A percentile compares a stretch with the other conserved stretches of the same genome.
Evolutionary conservation across 805 yeast genomes (phyloP).

Genomic region (Komagataella mondaviorum): DNA sequence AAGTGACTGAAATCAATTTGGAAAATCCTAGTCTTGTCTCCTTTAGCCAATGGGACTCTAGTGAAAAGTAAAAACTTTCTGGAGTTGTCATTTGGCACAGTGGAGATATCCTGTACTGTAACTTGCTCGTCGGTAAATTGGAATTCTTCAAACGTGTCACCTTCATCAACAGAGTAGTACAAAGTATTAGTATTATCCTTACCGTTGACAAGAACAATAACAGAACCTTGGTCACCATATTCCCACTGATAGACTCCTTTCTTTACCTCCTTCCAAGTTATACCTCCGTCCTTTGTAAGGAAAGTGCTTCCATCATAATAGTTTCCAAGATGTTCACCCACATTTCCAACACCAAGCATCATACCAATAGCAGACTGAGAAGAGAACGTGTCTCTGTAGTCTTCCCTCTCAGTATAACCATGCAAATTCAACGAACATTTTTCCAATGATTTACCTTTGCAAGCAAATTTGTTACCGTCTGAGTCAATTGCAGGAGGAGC

Average conservation of each 20-base stretch:
- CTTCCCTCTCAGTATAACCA: conserved; percentile 76
- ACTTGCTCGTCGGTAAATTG: conserved; percentile 51
- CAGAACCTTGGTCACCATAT: conserved; percentile 84
- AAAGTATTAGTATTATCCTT: conserved; percentile 44
- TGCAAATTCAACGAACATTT: conserved; percentile 74
- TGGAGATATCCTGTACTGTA: conserved; percentile 55
- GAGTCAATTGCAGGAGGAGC: conserved; percentile 56
- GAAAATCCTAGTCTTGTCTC: conserved; percentile 34
- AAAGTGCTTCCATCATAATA: conserved; percentile 35
- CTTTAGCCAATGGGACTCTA: conserved; percentile 28
- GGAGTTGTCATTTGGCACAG: conserved; percentile 80
- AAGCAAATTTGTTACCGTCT: conserved; percentile 38
- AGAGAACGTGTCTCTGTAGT: conserved; percentile 68
- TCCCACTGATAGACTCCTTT: conserved; percentile 81
- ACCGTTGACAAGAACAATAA: conserved; percentile 58
- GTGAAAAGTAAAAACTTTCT: conserved; percentile 61
- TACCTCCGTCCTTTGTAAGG: conserved; percentile 75
- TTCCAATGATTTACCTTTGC: conserved; percentile 32
- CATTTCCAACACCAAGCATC: conserved; percentile 78
- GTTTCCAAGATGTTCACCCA: conserved; percentile 46
- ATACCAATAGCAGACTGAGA: conserved; percentile 80
- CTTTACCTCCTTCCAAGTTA: conserved; percentile 66
- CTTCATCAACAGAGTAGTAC: conserved; percentile 63
- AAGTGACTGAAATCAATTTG: conserved; percentile 45
- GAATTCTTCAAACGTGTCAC: conserved; percentile 57